A percentile compares a stretch with the other conserved stretches of the same genome.
phyloP scores from a whole-genome alignment of 306 rosid species.

The Acacia crassicarpa region DNA sequence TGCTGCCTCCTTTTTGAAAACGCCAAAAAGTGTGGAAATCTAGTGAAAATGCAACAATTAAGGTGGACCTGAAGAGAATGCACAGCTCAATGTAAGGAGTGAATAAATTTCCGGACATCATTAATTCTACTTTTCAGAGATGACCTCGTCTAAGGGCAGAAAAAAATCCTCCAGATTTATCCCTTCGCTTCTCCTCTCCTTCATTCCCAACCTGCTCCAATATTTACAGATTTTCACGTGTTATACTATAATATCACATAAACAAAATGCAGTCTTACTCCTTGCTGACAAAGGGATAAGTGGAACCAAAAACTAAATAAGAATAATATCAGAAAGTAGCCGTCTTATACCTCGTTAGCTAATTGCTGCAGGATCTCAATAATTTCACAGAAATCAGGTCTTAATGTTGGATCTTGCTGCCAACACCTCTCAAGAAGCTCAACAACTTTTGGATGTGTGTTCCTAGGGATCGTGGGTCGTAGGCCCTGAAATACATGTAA shows the following conservation, averaged over 20 bases:
- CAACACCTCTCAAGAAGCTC: conserved; percentile 87
- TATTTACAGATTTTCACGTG: background rate
- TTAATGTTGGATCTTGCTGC: conserved; percentile 80
- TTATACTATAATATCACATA: background rate
- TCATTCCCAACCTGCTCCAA: conserved; percentile 64
- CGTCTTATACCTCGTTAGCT: conserved; percentile 64
- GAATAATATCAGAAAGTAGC: background rate
- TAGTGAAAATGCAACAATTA: background rate
- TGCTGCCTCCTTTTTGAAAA: conserved; percentile 8
- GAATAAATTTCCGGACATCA: conserved; percentile 32
- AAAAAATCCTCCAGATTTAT: conserved; percentile 61
- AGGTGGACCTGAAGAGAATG: conserved; percentile 38
- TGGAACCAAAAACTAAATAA: background rate
- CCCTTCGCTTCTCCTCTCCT: conserved; percentile 68
- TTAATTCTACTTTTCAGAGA: conserved; percentile 39
- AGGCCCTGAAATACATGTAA: conserved; percentile 56
- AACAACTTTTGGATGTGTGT: conserved; percentile 74
- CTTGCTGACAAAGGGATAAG: background rate
- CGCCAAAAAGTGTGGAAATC: conserved; percentile 7
- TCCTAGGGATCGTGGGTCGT: conserved; percentile 86
- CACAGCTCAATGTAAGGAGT: conserved; percentile 40
- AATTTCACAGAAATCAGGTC: conserved; percentile 86
- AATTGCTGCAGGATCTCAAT: conserved; percentile 67
- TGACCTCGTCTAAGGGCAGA: conserved; percentile 73
- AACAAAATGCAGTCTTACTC: background rate